Base-by-base conservation (phyloP, 1,139 yeast genomes). In the Hyphopichia wangnamkhiaoensis region DNA sequence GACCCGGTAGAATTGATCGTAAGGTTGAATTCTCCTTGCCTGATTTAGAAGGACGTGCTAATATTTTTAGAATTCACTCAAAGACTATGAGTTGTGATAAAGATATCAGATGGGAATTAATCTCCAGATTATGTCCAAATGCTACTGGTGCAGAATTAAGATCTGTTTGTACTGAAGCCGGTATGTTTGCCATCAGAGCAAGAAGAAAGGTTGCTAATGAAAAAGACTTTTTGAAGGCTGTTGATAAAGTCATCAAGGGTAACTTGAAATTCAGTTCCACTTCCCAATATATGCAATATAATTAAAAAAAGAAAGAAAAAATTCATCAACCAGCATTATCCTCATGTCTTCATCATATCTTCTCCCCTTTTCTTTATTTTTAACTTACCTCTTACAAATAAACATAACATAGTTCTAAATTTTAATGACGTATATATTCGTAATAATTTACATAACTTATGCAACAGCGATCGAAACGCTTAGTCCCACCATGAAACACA, bases 171-270 rank as follows among this genome's bases (percentile, higher is more conserved):
- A 91, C 97, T 2, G 97, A 91, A 65, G 97, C 97, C 5, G 99
- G 98, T 54, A 93, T 93, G 98, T 93, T 90, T 74, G 98, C 98
- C 37, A 93, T 93, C 44, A 82, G 99, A 59, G 96, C 98, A 14
- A 82, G 98, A 66, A 81, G 98, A 72, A 93, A 93, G 76, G 96
- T 93, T 40, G 98, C 98, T 31, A 85, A 93, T 37, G 98, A 93
- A 65, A 93, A 93, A 74, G 98, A 93, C 65, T 93, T 93, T 75
- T 74, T 93, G 56, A 89, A 93, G 54, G 96, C 98, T 24, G 98
- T 93, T 39, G 98, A 94, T 54, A 93, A 93, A 76, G 99, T 93
- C 47, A 93, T 93, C 59, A 93, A 91, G 76, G 98, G 98, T 56
- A 93, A 94, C 71, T 82, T 91, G 82, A 93, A 93, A 76, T 93